Evolutionary conservation across 257 asterid species (phyloP).

Genomic region (Oldenlandia corymbosa): DNA sequence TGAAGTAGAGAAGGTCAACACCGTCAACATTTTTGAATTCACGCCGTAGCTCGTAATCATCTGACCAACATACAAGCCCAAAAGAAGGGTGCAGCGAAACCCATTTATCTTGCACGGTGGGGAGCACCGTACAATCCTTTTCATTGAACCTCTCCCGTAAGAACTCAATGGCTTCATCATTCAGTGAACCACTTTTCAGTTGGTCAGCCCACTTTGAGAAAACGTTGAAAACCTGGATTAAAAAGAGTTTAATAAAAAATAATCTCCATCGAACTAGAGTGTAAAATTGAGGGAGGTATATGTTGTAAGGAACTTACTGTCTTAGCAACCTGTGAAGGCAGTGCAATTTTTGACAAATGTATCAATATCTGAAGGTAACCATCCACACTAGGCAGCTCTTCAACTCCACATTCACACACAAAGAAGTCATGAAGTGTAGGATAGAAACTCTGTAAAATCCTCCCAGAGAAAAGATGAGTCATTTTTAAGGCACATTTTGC

Average conservation of each 20-base stretch:
- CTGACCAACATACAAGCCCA: conserved; percentile 88
- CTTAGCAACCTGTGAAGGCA: conserved; percentile 79
- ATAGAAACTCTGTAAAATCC: conserved; percentile 50
- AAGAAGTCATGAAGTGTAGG: conserved; percentile 79
- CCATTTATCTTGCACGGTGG: conserved; percentile 91
- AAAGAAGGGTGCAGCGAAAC: conserved; percentile 74
- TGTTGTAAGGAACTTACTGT: conserved; percentile 35
- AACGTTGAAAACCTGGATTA: conserved; percentile 63
- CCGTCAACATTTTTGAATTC: conserved; percentile 62
- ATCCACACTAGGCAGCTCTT: conserved; percentile 52
- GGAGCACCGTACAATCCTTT: conserved; percentile 63
- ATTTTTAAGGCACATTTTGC: conserved; percentile 27
- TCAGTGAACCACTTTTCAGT: conserved; percentile 58
- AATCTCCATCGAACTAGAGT: background rate
- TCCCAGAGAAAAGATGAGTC: conserved; percentile 28
- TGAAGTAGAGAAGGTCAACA: conserved; percentile 62
- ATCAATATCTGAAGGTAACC: conserved; percentile 75
- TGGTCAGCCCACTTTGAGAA: conserved; percentile 71
- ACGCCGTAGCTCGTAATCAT: conserved; percentile 53
- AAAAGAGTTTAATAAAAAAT: conserved; percentile 1
- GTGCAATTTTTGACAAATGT: conserved; percentile 47
- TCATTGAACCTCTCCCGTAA: conserved; percentile 54
- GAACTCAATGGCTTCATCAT: conserved; percentile 52
- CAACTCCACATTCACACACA: conserved; percentile 85
- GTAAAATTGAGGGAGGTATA: background rate